Evolutionary conservation across 306 rosid species (phyloP), one percentile per base, ranked within the genome.

Genomic region (Prunus armeniaca): DNA sequence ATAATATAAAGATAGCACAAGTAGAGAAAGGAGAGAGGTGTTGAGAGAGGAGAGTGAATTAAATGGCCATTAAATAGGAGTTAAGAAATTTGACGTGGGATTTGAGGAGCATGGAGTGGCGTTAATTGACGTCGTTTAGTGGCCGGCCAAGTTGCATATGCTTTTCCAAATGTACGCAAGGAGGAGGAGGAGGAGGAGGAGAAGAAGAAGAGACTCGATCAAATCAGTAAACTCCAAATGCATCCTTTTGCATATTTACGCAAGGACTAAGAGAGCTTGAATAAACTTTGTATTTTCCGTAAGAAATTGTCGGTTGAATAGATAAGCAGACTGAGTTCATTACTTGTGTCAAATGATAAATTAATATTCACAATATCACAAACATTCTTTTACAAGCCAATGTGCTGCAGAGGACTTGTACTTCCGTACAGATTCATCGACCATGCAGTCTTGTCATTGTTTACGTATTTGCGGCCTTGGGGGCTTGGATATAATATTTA

Each of bases 81-180:
- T 66, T 7, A 65, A 38, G 1, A 56, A 12, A 17, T 10, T 28
- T 65, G 10, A 11, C 2, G 63, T 49, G 15, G 62, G 78, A 47
- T 69, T 25, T 18, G 24, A 27, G 52, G 52, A 68, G 41, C 57
- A 22, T 67, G 28, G n/a, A 12, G 32, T 24, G 76, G 67, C n/a
- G 27, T 73, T 60, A 61, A 18, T 34, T 17, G 19, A 46, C 77
- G 68, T 58, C 28, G 68, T 17, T 73, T 45, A 4, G 43, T 17
- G 69, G 77, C 69, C 77, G 69, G 77, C 69, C 77, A 73, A 73
- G 58, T 73, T 73, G 79, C 38, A 60, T 34, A 73, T 24, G 70
- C 70, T 73, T 80, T 80, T 74, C 27, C 66, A 46, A 65, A 14
- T 54, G 43, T 66, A 76, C 74, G 76, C 68, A 63, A 76, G 56